These are phyloP conservation scores for Isoetes taiwanensis DNA, from an alignment of 75 land plant species.

Conservation along the genomic window DNA sequence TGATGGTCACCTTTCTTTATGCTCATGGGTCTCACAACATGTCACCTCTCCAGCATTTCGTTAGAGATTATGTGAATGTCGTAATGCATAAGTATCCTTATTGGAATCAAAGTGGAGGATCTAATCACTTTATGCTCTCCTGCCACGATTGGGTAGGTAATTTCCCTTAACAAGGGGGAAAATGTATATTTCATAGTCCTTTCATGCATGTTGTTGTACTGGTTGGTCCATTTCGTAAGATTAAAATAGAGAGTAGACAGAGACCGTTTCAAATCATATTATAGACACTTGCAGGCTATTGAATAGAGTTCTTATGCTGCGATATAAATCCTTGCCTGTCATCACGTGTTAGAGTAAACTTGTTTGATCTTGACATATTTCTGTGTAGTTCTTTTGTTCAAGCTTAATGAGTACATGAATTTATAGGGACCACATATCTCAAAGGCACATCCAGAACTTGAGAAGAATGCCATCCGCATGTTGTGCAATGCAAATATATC, in stretches of 20 bases:
- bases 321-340: no score
- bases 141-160: constrained; percentile 88
- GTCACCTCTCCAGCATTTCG: constrained; percentile 36
- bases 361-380: not conserved
- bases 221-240: no score
- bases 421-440: constrained; percentile 60
- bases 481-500: constrained; percentile 90
- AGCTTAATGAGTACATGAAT: not conserved
- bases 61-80: constrained; percentile 43
- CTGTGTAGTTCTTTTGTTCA: not conserved
- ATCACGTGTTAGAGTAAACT: no score
- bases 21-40: constrained; percentile 26
- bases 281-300: no score
- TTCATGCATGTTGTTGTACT: no score
- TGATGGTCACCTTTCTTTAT: constrained; percentile 45
- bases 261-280: no score
- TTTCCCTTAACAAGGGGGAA: not conserved
- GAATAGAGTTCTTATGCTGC: no score
- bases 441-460: constrained; percentile 28
- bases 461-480: constrained; percentile 54
- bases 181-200: no score
- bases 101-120: constrained; percentile 68
- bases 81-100: constrained; percentile 42
- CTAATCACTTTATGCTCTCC: constrained; percentile 86
- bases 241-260: no score